Evolutionary conservation across 73 alveolate species (phyloP).

Genomic region (Paramecium sexaurelia): DNA sequence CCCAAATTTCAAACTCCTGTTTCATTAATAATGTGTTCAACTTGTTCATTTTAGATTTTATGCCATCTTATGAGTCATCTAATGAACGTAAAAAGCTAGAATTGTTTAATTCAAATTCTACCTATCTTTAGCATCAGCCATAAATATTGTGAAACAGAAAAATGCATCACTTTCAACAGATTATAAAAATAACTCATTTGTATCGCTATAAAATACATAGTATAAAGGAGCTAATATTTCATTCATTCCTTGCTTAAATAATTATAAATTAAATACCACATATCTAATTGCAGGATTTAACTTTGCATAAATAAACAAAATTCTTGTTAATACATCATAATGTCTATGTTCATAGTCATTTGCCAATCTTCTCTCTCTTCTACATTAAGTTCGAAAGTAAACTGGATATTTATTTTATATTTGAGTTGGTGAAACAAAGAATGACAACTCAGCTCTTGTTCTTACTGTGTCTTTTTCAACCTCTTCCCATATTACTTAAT

Average conservation of each 20-base stretch:
- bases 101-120: slow-evolving; percentile 12
- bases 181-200: slow-evolving; percentile 71
- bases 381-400: slow-evolving; percentile 39
- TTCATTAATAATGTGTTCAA: slow-evolving; percentile 16
- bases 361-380: slow-evolving; percentile 70
- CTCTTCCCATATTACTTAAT: slow-evolving; percentile 87
- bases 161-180: slow-evolving; percentile 92
- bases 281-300: slow-evolving; percentile 87
- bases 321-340: slow-evolving; percentile 91
- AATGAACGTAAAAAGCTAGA: slow-evolving; percentile 67
- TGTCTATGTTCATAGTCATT: slow-evolving; percentile 81
- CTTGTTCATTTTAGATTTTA: slow-evolving; percentile 68
- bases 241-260: slow-evolving; percentile 91
- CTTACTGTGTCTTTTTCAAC: slow-evolving; percentile 94
- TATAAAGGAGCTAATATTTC: slow-evolving; percentile 95
- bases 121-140: slow-evolving; percentile 93
- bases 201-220: slow-evolving; percentile 84
- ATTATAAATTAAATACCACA: slow-evolving; percentile 62
- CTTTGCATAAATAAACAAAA: slow-evolving; percentile 91
- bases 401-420: slow-evolving; percentile 42
- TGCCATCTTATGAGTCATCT: slow-evolving; percentile 88
- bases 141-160: slow-evolving; percentile 87
- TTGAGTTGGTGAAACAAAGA: slow-evolving; percentile 75
- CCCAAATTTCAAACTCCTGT: neutral
- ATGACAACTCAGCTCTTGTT: slow-evolving; percentile 92